Base-by-base conservation (phyloP, 2,329 filamentous ascomycete species). In the Talaromyces islandicus region DNA sequence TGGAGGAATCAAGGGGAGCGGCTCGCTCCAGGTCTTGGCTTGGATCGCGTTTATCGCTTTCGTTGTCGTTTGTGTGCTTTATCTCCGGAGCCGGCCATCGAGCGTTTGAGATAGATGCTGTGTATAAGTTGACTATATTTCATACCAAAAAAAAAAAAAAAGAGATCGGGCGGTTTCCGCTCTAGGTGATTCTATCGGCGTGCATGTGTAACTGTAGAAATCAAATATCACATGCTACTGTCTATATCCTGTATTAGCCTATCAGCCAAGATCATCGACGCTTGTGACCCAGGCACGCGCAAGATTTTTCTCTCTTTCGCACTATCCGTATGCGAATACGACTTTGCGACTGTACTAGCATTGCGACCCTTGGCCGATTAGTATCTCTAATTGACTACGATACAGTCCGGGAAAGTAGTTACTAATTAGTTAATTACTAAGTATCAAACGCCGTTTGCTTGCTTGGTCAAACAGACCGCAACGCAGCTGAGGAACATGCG, bases 41-140 rank as follows among this genome's bases (percentile, higher is more conserved):
- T 56, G 66, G 48, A 54, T 69, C 19, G 50, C 64, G 30, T 54
- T 68, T 57, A 58, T 66, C 50, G 52, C 65, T 60, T 65, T 63
- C 35, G 54, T 66, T 46, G 50, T 68, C 46, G 57, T 67, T 48
- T 54, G 68, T 29, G 58, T 64, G 30, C 24, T 61, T 43, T 61
- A 61, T 51, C 29, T 61, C 43, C 43, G 21, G 29, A 24, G 30
- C 14, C 30, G 30, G 35, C 54, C 19, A 51, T 63, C 52, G 60
- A 52, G 24, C 60, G 48, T 53, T 54, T 54, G 38, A 64, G 58
- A 27, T 61, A 58, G 48, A 43, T 10, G 38, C 55, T 46, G 43
- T 46, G 14, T 24, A 46, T 43, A 30, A 64, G 64, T 55, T 59
- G 57, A 41, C 14, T 21, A 24, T 54, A 64, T 27, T 62, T 64